phyloP scores from a whole-genome alignment of 2,329 filamentous ascomycete species.

The Mariannaea elegans region DNA sequence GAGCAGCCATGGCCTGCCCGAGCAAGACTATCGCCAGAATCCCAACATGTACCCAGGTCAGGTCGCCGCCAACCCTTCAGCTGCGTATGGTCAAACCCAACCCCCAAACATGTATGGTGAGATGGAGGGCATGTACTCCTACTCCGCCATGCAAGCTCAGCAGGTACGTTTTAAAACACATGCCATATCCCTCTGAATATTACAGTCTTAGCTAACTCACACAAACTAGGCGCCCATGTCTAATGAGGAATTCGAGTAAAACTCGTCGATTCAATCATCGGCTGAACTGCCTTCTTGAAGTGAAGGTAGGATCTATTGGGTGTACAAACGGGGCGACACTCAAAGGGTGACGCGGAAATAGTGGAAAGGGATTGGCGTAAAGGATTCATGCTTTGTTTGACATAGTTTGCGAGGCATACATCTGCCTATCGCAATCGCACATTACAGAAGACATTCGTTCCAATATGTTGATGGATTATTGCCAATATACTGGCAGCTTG shows the following conservation, averaged over 20 bases:
- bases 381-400: slow-evolving; percentile 30
- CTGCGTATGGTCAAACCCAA: slow-evolving; percentile 80
- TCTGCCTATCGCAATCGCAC: slow-evolving; percentile 15
- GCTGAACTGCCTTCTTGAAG: background rate
- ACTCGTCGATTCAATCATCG: background rate
- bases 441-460: slow-evolving; percentile 30
- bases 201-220: slow-evolving; percentile 21
- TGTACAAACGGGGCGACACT: slow-evolving; percentile 25
- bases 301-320: slow-evolving; percentile 7
- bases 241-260: slow-evolving; percentile 57
- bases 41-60: slow-evolving; percentile 84
- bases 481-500: background rate
- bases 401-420: slow-evolving; percentile 23
- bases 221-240: slow-evolving; percentile 52
- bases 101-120: slow-evolving; percentile 77
- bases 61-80: slow-evolving; percentile 76
- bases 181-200: background rate
- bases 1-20: slow-evolving; percentile 70
- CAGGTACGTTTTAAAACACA: slow-evolving; percentile 66
- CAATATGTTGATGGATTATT: slow-evolving; percentile 9
- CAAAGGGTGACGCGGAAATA: slow-evolving; percentile 15
- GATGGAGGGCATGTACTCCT: slow-evolving; percentile 86
- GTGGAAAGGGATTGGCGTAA: slow-evolving; percentile 37
- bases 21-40: slow-evolving; percentile 82
- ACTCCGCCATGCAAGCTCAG: slow-evolving; percentile 81